A percentile compares a stretch with the other conserved stretches of the same genome.
These are phyloP conservation scores for Gracilaria domingensis DNA, from an alignment of 23 red algal species.

Conservation along the genomic window DNA sequence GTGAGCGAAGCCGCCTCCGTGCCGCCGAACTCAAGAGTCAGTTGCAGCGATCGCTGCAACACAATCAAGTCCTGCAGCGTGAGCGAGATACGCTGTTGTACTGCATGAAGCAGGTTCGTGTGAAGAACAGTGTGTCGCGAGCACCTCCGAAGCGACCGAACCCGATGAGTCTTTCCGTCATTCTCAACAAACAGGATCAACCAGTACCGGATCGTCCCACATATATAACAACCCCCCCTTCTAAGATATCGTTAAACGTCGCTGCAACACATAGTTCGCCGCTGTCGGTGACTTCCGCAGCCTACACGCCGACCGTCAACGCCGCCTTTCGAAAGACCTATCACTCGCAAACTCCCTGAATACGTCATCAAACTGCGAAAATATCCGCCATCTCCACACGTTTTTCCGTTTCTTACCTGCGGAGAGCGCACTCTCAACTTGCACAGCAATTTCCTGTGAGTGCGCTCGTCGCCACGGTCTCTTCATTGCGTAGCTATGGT, in stretches of 20 bases:
- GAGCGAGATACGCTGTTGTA: constrained; percentile 41
- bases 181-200: constrained; percentile 39
- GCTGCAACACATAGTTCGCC: background rate
- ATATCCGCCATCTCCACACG: too few species aligned
- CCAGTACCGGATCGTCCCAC: background rate
- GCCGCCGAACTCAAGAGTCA: constrained; percentile 45
- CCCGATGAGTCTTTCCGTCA: constrained; percentile 57
- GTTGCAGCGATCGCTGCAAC: constrained; percentile 38
- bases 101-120: constrained; percentile 26
- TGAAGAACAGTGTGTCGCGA: background rate
- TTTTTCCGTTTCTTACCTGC: background rate
- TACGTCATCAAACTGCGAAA: background rate
- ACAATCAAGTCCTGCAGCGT: constrained; percentile 34
- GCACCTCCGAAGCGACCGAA: constrained; percentile 16
- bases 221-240: background rate
- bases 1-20: constrained; percentile 39
- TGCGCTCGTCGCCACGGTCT: background rate
- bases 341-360: constrained; percentile 34
- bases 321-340: constrained; percentile 12
- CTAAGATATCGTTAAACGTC: background rate
- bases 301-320: background rate
- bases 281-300: constrained; percentile 7
- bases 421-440: background rate
- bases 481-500: background rate
- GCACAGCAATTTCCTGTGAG: background rate